Evolutionary conservation across 371 early-diverging fungal genomes (phyloP), one percentile per base, ranked within the genome.

Genomic region (Mortierella sp.): DNA sequence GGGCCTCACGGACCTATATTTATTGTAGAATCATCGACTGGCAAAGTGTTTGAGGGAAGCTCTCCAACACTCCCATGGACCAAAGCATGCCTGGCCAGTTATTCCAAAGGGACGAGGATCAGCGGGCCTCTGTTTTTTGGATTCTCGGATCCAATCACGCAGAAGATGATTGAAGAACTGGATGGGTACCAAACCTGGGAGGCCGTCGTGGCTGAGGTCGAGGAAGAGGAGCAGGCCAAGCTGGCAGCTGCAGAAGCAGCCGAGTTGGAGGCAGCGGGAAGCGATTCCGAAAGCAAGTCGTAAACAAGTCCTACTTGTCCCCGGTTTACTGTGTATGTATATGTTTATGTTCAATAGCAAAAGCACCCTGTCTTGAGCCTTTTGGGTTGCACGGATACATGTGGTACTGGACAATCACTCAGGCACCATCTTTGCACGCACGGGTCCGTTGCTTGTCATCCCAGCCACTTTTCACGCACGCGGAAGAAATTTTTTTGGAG

Each of bases 51-150:
- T 45, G 60, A 72, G 27, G 79, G 79, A 23, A 34, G 53, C n/a
- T 68, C 64, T 1, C 79, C 79, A 2, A 79, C 80, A 6, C 64
- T 61, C 8, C 80, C 80, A 12, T 79, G 80, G 80, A 79, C 80
- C 13, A 61, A 73, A 28, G 80, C 58, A 8, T 79, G 80, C 55
- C 47, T 79, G 14, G 74, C 66, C 3, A 73, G 74, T 52, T 57
- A 63, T 18, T 73, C 80, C 6, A 79, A 74, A 47, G 80, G 80
- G 1, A 79, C 80, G 1, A 52, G 80, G 56, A 70, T 79, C 46
- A 79, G 80, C 27, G 80, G 80, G 13, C 80, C 80, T 0, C 26
- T 79, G 26, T 79, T 79, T 39, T 79, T 73, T 56, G 79, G 80
- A 18, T 73, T 79, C 46, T 79, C 80, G 7, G 80, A 79, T 28